A percentile compares a stretch with the other conserved stretches of the same genome.
Evolutionary conservation across 768 basidiomycete species (phyloP).

Genomic region (Dioszegia aurantiaca): DNA sequence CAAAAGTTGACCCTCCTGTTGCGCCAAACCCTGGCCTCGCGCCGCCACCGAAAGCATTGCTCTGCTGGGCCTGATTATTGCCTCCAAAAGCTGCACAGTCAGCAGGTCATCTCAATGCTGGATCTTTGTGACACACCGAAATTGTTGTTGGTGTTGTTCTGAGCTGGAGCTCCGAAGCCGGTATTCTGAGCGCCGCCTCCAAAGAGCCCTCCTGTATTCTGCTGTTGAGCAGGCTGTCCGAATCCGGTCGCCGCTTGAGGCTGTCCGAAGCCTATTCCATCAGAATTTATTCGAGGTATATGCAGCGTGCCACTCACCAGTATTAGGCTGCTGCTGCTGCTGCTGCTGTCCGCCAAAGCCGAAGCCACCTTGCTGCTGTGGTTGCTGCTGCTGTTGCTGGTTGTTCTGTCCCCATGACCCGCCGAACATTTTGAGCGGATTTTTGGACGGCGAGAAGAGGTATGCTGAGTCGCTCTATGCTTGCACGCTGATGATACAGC

Average conservation of each 20-base stretch:
- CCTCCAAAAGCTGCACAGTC: slow-evolving; percentile 5
- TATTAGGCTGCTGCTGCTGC: slow-evolving; percentile 9
- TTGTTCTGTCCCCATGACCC: slow-evolving; percentile 15
- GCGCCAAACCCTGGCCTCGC: slow-evolving; percentile 52
- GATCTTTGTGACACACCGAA: slow-evolving; percentile 2
- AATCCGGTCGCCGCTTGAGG: slow-evolving; percentile 34
- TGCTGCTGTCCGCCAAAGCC: slow-evolving; percentile 12
- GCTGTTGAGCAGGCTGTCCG: slow-evolving; percentile 32
- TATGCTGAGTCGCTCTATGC: background rate
- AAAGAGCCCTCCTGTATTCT: slow-evolving; percentile 12
- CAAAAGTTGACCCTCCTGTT: slow-evolving; percentile 61
- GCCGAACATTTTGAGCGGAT: slow-evolving; percentile 7
- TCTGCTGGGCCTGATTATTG: slow-evolving; percentile 55
- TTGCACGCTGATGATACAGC: background rate
- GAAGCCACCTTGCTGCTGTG: slow-evolving; percentile 11
- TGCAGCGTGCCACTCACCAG: background rate
- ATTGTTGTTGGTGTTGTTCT: slow-evolving; percentile 9
- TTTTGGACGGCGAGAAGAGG: background rate
- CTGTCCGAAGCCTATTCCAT: slow-evolving; percentile 18
- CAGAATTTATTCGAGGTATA: background rate
- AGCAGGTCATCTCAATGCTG: background rate
- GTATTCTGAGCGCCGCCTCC: slow-evolving; percentile 7
- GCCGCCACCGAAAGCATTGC: slow-evolving; percentile 55
- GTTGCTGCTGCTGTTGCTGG: slow-evolving; percentile 13
- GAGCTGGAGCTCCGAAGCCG: slow-evolving; percentile 12